phyloP scores from a whole-genome alignment of 768 basidiomycete species.

The Leccinum imitatum region DNA sequence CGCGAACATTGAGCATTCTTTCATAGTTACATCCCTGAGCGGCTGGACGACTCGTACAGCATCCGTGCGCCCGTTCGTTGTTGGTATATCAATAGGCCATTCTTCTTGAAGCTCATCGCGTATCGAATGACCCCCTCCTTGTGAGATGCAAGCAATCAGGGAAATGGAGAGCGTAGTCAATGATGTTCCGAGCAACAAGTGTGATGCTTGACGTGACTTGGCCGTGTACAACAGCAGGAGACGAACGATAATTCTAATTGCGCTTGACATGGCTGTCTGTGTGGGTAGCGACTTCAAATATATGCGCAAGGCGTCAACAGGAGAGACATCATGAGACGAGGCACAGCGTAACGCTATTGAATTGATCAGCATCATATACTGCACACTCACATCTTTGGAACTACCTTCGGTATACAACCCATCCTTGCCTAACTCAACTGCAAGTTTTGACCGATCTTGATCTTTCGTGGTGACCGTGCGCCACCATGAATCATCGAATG shows the following conservation, averaged over 20 bases:
- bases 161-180: conserved; percentile 77
- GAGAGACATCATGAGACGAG: conserved; percentile 15
- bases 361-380: conserved; percentile 3
- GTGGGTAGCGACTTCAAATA: conserved; percentile 73
- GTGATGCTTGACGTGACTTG: conserved; percentile 56
- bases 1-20: conserved; percentile 75
- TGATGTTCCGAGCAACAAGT: conserved; percentile 75
- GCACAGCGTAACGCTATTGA: conserved; percentile 25
- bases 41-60: conserved; percentile 60
- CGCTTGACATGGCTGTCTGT: conserved; percentile 61
- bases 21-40: conserved; percentile 69
- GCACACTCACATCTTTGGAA: background rate
- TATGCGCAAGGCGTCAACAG: conserved; percentile 37
- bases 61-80: conserved; percentile 3
- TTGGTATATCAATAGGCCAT: conserved; percentile 44
- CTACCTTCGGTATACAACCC: conserved; percentile 39
- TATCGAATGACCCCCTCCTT: conserved; percentile 74
- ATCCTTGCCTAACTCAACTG: conserved; percentile 54
- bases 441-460: conserved; percentile 29
- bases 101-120: conserved; percentile 70
- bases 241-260: conserved; percentile 59
- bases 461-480: conserved; percentile 38
- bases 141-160: conserved; percentile 70
- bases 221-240: conserved; percentile 73
- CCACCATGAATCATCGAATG: conserved; percentile 75